phyloP scores from a whole-genome alignment of 768 basidiomycete genomes.

The Phanerochaete sordida region DNA sequence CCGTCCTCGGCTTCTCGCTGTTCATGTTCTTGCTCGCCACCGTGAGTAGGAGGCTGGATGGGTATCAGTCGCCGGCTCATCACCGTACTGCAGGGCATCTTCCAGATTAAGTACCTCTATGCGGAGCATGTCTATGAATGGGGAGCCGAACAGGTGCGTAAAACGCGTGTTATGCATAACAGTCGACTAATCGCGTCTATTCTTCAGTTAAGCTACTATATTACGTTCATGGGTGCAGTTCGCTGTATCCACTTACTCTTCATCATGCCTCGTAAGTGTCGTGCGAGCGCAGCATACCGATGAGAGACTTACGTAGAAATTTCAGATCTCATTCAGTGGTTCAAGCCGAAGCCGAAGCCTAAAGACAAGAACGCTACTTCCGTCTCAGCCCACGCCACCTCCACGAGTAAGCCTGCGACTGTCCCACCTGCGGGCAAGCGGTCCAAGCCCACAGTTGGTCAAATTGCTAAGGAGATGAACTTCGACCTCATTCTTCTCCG shows the following conservation, averaged over 20 bases:
- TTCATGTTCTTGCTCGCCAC: slow-evolving; percentile 64
- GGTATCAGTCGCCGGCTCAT: background rate
- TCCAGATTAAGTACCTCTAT: slow-evolving; percentile 75
- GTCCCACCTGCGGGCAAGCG: slow-evolving; percentile 19
- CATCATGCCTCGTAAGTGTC: slow-evolving; percentile 59
- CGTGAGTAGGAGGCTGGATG: no score
- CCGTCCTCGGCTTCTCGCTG: slow-evolving; percentile 58
- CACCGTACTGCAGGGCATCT: slow-evolving; percentile 46
- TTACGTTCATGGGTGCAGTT: slow-evolving; percentile 62
- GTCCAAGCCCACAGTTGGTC: slow-evolving; percentile 43
- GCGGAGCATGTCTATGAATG: slow-evolving; percentile 70
- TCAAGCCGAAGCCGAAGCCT: slow-evolving; percentile 44
- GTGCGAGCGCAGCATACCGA: background rate
- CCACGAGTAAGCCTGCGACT: background rate
- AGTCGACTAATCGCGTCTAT: background rate
- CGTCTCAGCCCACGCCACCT: background rate
- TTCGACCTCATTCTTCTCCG: slow-evolving; percentile 70
- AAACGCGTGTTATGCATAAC: background rate
- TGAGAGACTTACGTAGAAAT: slow-evolving; percentile 14
- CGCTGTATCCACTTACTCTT: slow-evolving; percentile 66
- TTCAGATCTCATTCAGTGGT: slow-evolving; percentile 55
- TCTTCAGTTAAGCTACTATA: slow-evolving; percentile 64
- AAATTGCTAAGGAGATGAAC: slow-evolving; percentile 55
- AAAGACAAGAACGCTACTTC: background rate
- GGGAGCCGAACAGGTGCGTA: slow-evolving; percentile 52